Conservation (phyloP, 2,329 filamentous ascomycete species). For the Pseudogymnoascus sp. region DNA sequence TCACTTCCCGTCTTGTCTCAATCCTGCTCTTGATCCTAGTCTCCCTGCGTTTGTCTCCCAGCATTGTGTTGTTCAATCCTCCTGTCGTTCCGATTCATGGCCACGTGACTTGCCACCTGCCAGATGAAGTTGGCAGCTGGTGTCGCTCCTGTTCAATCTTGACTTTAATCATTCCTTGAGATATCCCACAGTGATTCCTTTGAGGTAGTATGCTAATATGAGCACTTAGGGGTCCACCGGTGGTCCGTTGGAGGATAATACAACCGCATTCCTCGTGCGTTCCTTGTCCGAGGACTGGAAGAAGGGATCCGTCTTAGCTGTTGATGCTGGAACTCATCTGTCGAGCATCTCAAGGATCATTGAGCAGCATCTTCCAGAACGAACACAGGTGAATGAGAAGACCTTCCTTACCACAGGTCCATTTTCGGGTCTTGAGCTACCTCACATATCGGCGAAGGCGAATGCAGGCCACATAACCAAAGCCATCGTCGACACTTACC, state of each 20-base stretch:
- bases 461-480: slow-evolving; percentile 77
- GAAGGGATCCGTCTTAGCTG: slow-evolving; percentile 75
- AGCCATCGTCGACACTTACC: slow-evolving; percentile 73
- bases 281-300: slow-evolving; percentile 72
- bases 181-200: not conserved
- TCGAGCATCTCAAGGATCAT: slow-evolving; percentile 77
- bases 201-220: not conserved
- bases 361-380: slow-evolving; percentile 15
- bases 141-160: not conserved
- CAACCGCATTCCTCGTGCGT: slow-evolving; percentile 81
- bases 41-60: not conserved
- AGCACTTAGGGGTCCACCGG: slow-evolving; percentile 73
- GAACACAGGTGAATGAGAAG: slow-evolving; percentile 18
- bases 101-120: not conserved
- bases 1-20: not conserved
- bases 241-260: slow-evolving; percentile 82
- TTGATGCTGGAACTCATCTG: slow-evolving; percentile 88
- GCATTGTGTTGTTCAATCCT: not conserved
- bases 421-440: slow-evolving; percentile 70
- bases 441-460: slow-evolving; percentile 55
- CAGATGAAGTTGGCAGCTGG: not conserved
- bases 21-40: not conserved
- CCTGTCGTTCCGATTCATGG: not conserved
- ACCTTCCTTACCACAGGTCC: slow-evolving; percentile 53
- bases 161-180: not conserved